phyloP scores from a whole-genome alignment of 1,284 basidiomycete genomes.

The Trichosporon sp. region DNA sequence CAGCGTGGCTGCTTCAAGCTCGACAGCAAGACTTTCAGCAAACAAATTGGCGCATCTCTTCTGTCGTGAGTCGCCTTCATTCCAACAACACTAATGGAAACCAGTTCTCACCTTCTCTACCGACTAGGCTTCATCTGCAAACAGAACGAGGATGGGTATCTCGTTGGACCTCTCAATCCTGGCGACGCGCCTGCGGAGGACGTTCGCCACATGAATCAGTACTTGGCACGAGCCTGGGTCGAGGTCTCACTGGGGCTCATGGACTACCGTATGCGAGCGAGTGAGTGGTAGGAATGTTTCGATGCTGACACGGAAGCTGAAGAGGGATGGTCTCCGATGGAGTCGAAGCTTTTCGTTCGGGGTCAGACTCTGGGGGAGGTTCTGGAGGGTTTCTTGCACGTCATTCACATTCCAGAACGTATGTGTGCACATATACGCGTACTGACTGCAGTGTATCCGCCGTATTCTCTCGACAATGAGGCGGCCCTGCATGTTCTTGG shows the following conservation, averaged over 20 bases:
- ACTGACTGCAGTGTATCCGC: slow-evolving; percentile 20
- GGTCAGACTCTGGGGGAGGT: slow-evolving; percentile 28
- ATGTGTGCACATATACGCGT: not conserved
- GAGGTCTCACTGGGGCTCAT: slow-evolving; percentile 42
- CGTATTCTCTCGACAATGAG: slow-evolving; percentile 22
- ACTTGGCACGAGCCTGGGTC: slow-evolving; percentile 51
- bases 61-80: slow-evolving; percentile 32
- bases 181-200: slow-evolving; percentile 35
- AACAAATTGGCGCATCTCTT: slow-evolving; percentile 41
- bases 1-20: slow-evolving; percentile 50
- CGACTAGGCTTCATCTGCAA: slow-evolving; percentile 48
- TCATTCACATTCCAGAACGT: slow-evolving; percentile 23
- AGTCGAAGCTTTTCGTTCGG: slow-evolving; percentile 24
- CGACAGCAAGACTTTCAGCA: slow-evolving; percentile 40
- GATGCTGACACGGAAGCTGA: not conserved
- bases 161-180: slow-evolving; percentile 44
- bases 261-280: slow-evolving; percentile 30
- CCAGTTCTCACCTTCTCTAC: slow-evolving; percentile 43
- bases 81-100: not conserved
- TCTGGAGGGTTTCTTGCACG: slow-evolving; percentile 26
- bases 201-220: slow-evolving; percentile 44
- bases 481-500: slow-evolving; percentile 37
- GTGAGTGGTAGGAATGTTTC: slow-evolving; percentile 26
- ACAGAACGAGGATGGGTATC: slow-evolving; percentile 39
- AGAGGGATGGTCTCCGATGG: not conserved